Conservation (phyloP, 2,329 filamentous ascomycete species). For the Colletotrichum coccodes region DNA sequence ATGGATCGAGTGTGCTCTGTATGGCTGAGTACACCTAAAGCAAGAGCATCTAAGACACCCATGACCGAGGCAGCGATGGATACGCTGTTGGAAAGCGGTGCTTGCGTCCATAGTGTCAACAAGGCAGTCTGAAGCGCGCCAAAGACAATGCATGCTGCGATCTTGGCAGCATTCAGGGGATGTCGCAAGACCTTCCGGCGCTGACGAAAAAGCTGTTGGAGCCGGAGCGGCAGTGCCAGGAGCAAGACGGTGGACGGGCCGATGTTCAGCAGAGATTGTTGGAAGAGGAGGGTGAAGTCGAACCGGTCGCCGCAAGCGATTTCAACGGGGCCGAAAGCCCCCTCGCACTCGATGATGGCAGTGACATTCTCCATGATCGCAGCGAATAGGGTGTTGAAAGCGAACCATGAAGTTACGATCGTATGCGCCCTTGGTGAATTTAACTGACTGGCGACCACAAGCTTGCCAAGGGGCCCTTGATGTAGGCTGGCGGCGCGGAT, state of each 20-base stretch:
- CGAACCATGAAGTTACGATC: too few species aligned
- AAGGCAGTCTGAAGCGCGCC: constrained; percentile 38
- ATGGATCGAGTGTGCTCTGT: constrained; percentile 46
- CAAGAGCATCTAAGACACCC: constrained; percentile 39
- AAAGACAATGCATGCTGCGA: constrained; percentile 6
- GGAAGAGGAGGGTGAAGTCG: constrained; percentile 62
- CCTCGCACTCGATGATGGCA: constrained; percentile 21
- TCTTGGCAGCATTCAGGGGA: constrained; percentile 35
- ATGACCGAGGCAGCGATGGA: constrained; percentile 42
- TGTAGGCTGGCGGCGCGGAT: neutral
- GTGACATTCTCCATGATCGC: constrained; percentile 19
- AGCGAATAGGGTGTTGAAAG: neutral
- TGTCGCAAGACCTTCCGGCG: constrained; percentile 39
- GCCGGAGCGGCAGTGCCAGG: constrained; percentile 43
- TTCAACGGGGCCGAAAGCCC: constrained; percentile 37
- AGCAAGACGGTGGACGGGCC: constrained; percentile 43
- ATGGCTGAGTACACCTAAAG: constrained; percentile 41
- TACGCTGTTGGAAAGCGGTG: constrained; percentile 38
- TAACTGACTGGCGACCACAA: neutral
- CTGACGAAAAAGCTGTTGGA: constrained; percentile 38
- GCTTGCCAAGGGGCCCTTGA: neutral
- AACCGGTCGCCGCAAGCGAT: constrained; percentile 50
- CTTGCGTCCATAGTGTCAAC: constrained; percentile 38
- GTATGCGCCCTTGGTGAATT: neutral
- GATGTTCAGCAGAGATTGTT: constrained; percentile 47